These are phyloP conservation scores for Echria macrotheca DNA, from an alignment of 495 filamentous ascomycete species.

Conservation along the genomic window DNA sequence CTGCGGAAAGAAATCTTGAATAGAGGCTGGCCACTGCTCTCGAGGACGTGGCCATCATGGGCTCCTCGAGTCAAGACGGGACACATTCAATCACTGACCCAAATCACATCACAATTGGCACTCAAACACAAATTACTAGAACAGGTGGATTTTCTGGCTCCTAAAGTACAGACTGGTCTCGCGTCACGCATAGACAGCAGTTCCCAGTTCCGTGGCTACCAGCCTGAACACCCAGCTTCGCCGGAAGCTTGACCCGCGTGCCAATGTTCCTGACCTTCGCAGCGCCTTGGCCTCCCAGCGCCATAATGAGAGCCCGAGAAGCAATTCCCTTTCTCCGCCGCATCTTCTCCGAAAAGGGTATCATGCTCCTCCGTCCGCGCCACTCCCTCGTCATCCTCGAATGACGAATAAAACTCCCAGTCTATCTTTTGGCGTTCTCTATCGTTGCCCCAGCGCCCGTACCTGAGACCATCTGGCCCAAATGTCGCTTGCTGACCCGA, in stretches of 20 bases:
- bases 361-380: slow-evolving; percentile 37
- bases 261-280: too few relatives aligned
- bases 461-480: slow-evolving; percentile 21
- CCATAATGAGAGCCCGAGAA: slow-evolving; percentile 20
- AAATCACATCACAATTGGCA: too few relatives aligned
- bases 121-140: too few relatives aligned
- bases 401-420: slow-evolving; percentile 43
- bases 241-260: slow-evolving; percentile 24
- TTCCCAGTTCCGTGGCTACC: slow-evolving; percentile 13
- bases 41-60: too few relatives aligned
- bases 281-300: too few relatives aligned
- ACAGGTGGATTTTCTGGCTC: slow-evolving; percentile 35
- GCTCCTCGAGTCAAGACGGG: too few relatives aligned
- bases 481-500: slow-evolving; percentile 24
- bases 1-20: too few relatives aligned
- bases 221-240: slow-evolving; percentile 18
- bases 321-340: slow-evolving; percentile 20
- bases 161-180: slow-evolving; percentile 26
- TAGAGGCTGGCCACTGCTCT: too few relatives aligned
- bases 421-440: slow-evolving; percentile 33
- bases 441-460: slow-evolving; percentile 21
- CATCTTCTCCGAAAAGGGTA: slow-evolving; percentile 31
- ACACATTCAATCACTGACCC: too few relatives aligned
- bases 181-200: slow-evolving; percentile 21
- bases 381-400: slow-evolving; percentile 27